A percentile compares a stretch with the other conserved stretches of the same genome.
These are phyloP conservation scores for Neurospora discreta DNA, from an alignment of 495 filamentous ascomycete genomes.

Conservation along the genomic window DNA sequence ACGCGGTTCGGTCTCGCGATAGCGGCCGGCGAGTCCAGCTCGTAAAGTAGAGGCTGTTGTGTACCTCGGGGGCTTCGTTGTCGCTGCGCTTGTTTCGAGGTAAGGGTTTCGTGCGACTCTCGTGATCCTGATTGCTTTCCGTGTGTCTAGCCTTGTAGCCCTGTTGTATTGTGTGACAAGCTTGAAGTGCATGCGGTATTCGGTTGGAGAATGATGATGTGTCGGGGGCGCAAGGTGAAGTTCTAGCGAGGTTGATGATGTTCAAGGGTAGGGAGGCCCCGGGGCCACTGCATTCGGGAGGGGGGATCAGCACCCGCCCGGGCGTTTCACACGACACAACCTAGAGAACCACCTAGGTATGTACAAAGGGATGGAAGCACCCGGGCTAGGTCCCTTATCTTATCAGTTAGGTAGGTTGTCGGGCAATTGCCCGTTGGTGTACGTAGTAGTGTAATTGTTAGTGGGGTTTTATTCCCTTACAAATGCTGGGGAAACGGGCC, in stretches of 20 bases:
- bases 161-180: neutral
- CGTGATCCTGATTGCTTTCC: neutral
- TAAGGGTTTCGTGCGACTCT: neutral
- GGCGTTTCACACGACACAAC: no score
- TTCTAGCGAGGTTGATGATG: neutral
- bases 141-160: neutral
- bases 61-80: neutral
- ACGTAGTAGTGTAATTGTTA: neutral
- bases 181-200: neutral
- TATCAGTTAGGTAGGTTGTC: neutral
- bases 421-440: neutral
- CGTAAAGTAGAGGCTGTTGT: neutral
- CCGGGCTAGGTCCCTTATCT: neutral
- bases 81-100: neutral
- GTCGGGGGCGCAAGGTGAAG: neutral
- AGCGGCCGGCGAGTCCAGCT: neutral
- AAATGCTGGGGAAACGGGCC: neutral
- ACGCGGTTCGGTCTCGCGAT: neutral
- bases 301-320: neutral
- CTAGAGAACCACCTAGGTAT: no score
- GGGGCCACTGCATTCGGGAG: neutral
- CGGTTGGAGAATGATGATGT: neutral
- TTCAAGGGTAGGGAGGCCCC: neutral
- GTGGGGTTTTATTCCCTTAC: neutral
- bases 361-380: neutral